These are phyloP conservation scores for Tuber calosporum DNA, from an alignment of 495 filamentous ascomycete genomes.

Conservation along the genomic window DNA sequence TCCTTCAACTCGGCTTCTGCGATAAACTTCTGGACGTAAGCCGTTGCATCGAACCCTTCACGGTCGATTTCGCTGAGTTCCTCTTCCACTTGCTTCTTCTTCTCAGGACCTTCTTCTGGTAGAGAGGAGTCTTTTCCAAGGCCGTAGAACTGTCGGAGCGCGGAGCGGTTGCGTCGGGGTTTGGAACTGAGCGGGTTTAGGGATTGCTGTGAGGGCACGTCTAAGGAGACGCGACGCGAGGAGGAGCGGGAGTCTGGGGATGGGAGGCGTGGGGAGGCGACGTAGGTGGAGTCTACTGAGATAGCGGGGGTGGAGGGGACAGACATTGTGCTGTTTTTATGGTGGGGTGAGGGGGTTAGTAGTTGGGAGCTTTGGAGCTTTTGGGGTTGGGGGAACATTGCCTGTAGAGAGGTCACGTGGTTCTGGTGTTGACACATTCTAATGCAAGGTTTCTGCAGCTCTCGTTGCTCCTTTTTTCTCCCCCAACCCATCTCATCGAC, in stretches of 20 bases:
- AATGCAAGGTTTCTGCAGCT: background rate
- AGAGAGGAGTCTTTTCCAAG: constrained; percentile 45
- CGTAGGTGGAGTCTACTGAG: constrained; percentile 49
- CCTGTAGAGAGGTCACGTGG: background rate
- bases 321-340: constrained; percentile 59
- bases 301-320: constrained; percentile 65
- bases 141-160: constrained; percentile 90
- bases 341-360: constrained; percentile 30
- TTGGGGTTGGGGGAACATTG: background rate
- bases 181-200: constrained; percentile 34
- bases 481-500: background rate
- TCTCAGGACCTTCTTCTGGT: constrained; percentile 23
- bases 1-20: constrained; percentile 58
- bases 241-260: constrained; percentile 42
- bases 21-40: constrained; percentile 60
- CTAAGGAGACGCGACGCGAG: constrained; percentile 49
- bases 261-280: constrained; percentile 50
- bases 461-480: constrained; percentile 2
- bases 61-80: constrained; percentile 52
- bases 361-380: background rate
- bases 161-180: constrained; percentile 63
- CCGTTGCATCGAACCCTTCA: constrained; percentile 50
- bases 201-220: constrained; percentile 43
- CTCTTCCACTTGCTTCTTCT: constrained; percentile 36
- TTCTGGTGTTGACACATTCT: background rate